phyloP scores from a whole-genome alignment of 2,329 filamentous ascomycete species.

The Aplosporella prunicola region DNA sequence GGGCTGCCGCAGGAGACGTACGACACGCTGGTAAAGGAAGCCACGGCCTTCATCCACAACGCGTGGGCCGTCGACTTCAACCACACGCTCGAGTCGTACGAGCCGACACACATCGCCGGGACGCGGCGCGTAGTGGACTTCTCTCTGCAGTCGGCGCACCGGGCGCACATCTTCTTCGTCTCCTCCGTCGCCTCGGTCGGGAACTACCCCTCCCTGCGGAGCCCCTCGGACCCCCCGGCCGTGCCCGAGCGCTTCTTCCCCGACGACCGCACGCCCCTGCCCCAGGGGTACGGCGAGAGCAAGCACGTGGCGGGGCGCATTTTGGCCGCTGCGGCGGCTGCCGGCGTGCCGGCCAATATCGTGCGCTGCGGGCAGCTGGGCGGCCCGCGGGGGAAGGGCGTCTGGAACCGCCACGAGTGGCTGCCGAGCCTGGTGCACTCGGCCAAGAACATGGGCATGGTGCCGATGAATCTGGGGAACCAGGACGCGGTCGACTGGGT shows the following conservation, averaged over 20 bases:
- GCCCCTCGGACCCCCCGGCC: background rate
- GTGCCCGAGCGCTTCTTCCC: slow-evolving; percentile 25
- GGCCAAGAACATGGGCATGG: slow-evolving; percentile 14
- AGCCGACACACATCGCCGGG: slow-evolving; percentile 22
- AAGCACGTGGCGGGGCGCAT: slow-evolving; percentile 29
- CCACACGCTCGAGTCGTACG: slow-evolving; percentile 21
- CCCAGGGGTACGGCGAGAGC: slow-evolving; percentile 30
- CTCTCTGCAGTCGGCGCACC: slow-evolving; percentile 18
- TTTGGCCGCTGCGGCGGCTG: slow-evolving; percentile 20
- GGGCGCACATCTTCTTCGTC: slow-evolving; percentile 27
- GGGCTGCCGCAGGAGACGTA: slow-evolving; percentile 8
- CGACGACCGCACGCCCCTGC: slow-evolving; percentile 18
- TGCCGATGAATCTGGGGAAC: slow-evolving; percentile 15
- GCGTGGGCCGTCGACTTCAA: slow-evolving; percentile 34
- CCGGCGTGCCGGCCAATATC: slow-evolving; percentile 18
- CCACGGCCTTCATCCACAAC: slow-evolving; percentile 27
- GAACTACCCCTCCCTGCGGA: slow-evolving; percentile 14
- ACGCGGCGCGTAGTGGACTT: slow-evolving; percentile 27
- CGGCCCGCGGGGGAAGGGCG: slow-evolving; percentile 15
- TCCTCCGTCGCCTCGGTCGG: slow-evolving; percentile 29
- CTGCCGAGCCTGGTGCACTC: slow-evolving; percentile 20
- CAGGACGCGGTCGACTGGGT: slow-evolving; percentile 20
- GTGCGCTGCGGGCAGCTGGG: slow-evolving; percentile 24
- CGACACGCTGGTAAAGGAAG: slow-evolving; percentile 1
- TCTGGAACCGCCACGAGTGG: slow-evolving; percentile 22